Evolutionary conservation across 352 stramenopile genomes (phyloP).

Genomic region (Phytophthora ramorum): DNA sequence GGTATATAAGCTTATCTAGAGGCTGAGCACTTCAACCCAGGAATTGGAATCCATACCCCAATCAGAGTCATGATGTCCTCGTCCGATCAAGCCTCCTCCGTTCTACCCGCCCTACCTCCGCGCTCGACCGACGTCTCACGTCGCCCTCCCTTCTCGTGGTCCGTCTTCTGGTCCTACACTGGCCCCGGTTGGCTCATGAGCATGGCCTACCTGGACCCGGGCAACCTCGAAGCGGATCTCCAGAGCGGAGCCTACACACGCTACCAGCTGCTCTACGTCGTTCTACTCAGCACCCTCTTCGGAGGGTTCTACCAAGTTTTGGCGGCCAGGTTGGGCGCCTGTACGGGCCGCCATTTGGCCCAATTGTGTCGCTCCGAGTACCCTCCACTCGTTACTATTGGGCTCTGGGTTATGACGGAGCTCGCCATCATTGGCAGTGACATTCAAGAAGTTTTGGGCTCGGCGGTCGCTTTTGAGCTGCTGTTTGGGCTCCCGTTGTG

Average conservation of each 20-base stretch:
- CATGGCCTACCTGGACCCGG: constrained; percentile 93
- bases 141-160: constrained; percentile 53
- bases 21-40: background rate
- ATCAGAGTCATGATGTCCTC: constrained; percentile 13
- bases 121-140: background rate
- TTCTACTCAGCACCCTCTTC: constrained; percentile 85
- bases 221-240: constrained; percentile 93
- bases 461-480: constrained; percentile 82
- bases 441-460: constrained; percentile 85
- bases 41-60: constrained; percentile 1
- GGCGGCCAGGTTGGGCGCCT: constrained; percentile 85
- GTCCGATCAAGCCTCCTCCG: background rate
- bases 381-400: constrained; percentile 49
- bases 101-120: background rate
- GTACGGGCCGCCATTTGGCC: constrained; percentile 85
- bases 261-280: constrained; percentile 88
- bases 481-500: constrained; percentile 77
- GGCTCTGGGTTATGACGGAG: constrained; percentile 88
- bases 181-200: constrained; percentile 72
- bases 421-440: constrained; percentile 90
- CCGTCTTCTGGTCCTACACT: constrained; percentile 61
- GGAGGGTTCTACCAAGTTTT: constrained; percentile 91
- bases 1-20: background rate
- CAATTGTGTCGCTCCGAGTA: constrained; percentile 79
- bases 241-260: constrained; percentile 86